Percentiles rank a stretch among this genome's conserved stretches.
Evolutionary conservation across 2,329 filamentous ascomycete species (phyloP).

Genomic region (Nemania sp.): DNA sequence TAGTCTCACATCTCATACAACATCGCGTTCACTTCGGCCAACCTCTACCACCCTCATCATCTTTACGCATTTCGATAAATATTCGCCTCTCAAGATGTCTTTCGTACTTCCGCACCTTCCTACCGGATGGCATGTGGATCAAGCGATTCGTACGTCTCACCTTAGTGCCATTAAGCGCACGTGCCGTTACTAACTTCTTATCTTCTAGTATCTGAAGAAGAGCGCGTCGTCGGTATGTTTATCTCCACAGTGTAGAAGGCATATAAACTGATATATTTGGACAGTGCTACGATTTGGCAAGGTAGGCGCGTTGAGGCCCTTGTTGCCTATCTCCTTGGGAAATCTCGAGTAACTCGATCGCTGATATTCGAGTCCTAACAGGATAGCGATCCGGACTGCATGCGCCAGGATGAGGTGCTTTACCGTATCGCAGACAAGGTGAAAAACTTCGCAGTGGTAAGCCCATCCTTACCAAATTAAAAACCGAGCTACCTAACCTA

Average conservation of each 20-base stretch:
- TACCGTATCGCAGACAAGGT: slow-evolving; percentile 92
- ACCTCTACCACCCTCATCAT: neutral
- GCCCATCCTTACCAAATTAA: neutral
- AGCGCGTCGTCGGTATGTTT: slow-evolving; percentile 68
- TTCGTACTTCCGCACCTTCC: slow-evolving; percentile 89
- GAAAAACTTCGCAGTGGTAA: slow-evolving; percentile 79
- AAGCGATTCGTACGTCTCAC: slow-evolving; percentile 67
- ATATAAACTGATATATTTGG: neutral
- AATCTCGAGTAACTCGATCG: slow-evolving; percentile 49
- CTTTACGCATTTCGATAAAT: neutral
- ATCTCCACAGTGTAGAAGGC: neutral
- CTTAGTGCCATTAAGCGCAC: neutral
- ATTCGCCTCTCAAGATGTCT: slow-evolving; percentile 55
- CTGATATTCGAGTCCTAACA: slow-evolving; percentile 77
- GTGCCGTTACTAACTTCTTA: slow-evolving; percentile 7
- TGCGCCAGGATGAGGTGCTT: slow-evolving; percentile 85
- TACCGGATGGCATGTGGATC: slow-evolving; percentile 97
- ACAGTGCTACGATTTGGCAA: slow-evolving; percentile 25
- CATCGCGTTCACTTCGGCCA: neutral
- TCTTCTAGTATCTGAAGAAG: slow-evolving; percentile 68
- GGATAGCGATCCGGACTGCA: slow-evolving; percentile 77
- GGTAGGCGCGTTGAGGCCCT: slow-evolving; percentile 1
- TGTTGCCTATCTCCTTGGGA: neutral
- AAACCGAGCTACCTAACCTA: neutral
- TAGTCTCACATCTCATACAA: neutral